Base-by-base conservation (phyloP, 805 yeast genomes). In the Starmerella roubikii region DNA sequence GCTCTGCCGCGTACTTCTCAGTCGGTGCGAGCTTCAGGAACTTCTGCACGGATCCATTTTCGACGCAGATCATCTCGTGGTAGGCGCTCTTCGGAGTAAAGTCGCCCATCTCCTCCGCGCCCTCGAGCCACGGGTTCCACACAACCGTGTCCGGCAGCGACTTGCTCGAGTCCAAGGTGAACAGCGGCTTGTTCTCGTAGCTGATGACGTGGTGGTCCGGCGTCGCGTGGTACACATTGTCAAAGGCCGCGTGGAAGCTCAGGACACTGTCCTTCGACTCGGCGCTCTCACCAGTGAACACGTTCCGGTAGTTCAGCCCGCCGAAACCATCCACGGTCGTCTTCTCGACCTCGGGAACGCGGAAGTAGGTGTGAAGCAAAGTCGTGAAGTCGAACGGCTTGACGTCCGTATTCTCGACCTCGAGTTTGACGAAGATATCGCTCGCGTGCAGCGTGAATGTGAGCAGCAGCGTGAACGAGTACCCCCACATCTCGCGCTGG, bases 101-200 rank as follows among this genome's bases (percentile, higher is more conserved):
- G 61, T 91, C 98, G 30, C 66, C 76, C 88, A 91, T 82, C 2
- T 78, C 76, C 19, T 62, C 66, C n/a, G 91, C 72, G 58, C 80
- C 82, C 40, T 78, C 69, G 48, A 72, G 66, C 98, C 97, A 91
- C 27, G 98, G 98, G 60, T 91, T 91, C 98, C 98, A 91, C 39
- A 91, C 96, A 35, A 91, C 97, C 26, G 70, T 62, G 47, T 74
- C 80, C 25, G 66, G 69, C 30, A 82, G 64, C 23, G 37, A 13
- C 13, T 61, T 62, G 54, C 93, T 69, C 38, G 71, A 37, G 25
- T 42, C 65, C 26, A 88, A 59, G 30, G 80, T 75, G 56, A 78
- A 78, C 35, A 74, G 57, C 7, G 83, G 86, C 46, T 73, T 69
- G 33, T 88, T 91, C 40, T 69, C 67, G 42, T 73, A 76, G 34